Evolutionary conservation across 257 asterid species (phyloP).

Genomic region (Forsythia viridissima): DNA sequence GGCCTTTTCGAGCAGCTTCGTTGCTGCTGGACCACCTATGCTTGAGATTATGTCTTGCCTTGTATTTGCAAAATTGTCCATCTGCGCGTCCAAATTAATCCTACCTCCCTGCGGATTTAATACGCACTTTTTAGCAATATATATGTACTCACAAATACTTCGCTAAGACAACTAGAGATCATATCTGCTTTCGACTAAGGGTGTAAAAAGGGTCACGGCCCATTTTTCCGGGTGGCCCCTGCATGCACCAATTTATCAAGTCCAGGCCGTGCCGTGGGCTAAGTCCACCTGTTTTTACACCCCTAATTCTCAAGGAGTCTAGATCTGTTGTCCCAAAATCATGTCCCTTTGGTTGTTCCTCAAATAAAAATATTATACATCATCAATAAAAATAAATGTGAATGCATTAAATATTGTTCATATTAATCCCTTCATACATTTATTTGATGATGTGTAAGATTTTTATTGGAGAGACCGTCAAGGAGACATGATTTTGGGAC

Average conservation of each 20-base stretch:
- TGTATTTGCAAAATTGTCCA: constrained; percentile 73
- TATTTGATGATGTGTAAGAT: too few species aligned
- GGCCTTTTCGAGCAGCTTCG: constrained; percentile 37
- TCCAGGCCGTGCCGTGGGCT: background rate
- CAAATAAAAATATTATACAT: too few species aligned
- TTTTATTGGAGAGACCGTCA: too few species aligned
- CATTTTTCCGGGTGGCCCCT: background rate
- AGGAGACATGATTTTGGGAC: too few species aligned
- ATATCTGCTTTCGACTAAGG: background rate
- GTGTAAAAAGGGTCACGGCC: background rate
- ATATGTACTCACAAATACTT: background rate
- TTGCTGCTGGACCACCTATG: constrained; percentile 40
- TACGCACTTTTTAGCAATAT: background rate
- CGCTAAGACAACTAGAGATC: background rate
- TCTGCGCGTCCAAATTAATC: constrained; percentile 72
- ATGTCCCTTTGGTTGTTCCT: too few species aligned
- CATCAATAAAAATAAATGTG: too few species aligned
- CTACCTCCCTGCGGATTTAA: constrained; percentile 54
- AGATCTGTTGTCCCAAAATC: too few species aligned
- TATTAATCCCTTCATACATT: too few species aligned
- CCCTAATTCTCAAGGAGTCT: too few species aligned
- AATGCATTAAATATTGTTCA: too few species aligned
- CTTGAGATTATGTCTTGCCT: constrained; percentile 51
- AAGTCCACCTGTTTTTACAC: background rate
- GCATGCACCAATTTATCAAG: too few species aligned